These are phyloP conservation scores for Ceriops decandra DNA, from an alignment of 345 rosid species.

Conservation along the genomic window DNA sequence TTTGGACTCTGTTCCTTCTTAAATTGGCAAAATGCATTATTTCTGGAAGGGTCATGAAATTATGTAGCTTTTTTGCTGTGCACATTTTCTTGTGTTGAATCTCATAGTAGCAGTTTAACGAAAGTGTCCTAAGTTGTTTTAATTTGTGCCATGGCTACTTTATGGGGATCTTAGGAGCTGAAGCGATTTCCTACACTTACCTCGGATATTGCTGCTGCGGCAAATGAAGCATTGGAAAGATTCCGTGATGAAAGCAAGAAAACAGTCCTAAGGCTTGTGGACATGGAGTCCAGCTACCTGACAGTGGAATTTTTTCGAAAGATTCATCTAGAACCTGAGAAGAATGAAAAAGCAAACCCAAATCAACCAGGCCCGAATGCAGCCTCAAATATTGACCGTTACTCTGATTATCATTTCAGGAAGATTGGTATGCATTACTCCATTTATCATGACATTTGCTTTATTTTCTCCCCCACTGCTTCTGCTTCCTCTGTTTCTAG, in stretches of 20 bases:
- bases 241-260: conserved; percentile 91
- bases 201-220: conserved; percentile 87
- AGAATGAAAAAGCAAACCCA: conserved; percentile 42
- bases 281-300: conserved; percentile 96
- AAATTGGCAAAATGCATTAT: too few species aligned
- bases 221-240: conserved; percentile 86
- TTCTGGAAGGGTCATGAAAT: too few species aligned
- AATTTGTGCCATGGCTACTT: conserved; percentile 5
- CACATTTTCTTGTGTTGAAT: background rate
- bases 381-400: conserved; percentile 56
- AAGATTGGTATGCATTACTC: conserved; percentile 56
- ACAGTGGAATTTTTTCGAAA: conserved; percentile 97
- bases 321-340: conserved; percentile 82
- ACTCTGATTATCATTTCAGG: conserved; percentile 74
- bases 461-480: background rate
- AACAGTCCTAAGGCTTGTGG: conserved; percentile 82
- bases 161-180: conserved; percentile 56
- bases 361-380: conserved; percentile 21
- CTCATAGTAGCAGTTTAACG: background rate
- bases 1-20: too few species aligned
- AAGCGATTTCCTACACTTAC: conserved; percentile 90
- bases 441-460: background rate
- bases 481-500: background rate
- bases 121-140: background rate
- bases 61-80: too few species aligned